Evolutionary conservation across 345 rosid genomes (phyloP).

Genomic region (Dipteronia sinensis): DNA sequence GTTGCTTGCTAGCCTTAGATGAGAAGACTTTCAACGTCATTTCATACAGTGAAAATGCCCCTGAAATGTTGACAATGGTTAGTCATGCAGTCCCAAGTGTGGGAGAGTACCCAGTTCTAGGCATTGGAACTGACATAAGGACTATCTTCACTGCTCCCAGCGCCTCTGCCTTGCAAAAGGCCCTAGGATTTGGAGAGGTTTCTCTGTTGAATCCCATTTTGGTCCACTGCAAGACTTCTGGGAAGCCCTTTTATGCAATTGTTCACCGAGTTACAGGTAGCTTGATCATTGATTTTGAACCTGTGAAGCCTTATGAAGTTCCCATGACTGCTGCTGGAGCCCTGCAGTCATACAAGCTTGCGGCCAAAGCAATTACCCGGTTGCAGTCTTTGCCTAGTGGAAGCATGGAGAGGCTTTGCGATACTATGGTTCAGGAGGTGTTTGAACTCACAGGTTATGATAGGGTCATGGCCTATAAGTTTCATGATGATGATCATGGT

Average conservation of each 20-base stretch:
- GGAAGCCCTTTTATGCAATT: constrained; percentile 93
- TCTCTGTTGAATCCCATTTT: constrained; percentile 89
- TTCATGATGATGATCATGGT: constrained; percentile 98
- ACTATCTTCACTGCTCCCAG: constrained; percentile 85
- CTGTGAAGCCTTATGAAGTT: constrained; percentile 93
- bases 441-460: constrained; percentile 97
- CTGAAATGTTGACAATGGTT: constrained; percentile 86
- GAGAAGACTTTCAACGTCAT: constrained; percentile 84
- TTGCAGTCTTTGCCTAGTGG: constrained; percentile 90
- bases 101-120: constrained; percentile 78
- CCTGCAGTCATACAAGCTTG: constrained; percentile 92
- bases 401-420: constrained; percentile 86
- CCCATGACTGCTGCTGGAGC: constrained; percentile 99
- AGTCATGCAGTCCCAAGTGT: constrained; percentile 94
- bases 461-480: constrained; percentile 92
- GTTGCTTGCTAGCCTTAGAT: constrained; percentile 91
- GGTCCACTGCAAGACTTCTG: constrained; percentile 93
- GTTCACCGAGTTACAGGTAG: constrained; percentile 89
- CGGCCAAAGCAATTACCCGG: constrained; percentile 90
- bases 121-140: constrained; percentile 73
- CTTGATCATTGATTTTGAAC: constrained; percentile 88
- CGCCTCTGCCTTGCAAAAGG: constrained; percentile 84
- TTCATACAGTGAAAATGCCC: constrained; percentile 93
- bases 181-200: constrained; percentile 85
- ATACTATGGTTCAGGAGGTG: constrained; percentile 92